phyloP scores from a whole-genome alignment of 1,284 basidiomycete species.

The Malassezia equina region DNA sequence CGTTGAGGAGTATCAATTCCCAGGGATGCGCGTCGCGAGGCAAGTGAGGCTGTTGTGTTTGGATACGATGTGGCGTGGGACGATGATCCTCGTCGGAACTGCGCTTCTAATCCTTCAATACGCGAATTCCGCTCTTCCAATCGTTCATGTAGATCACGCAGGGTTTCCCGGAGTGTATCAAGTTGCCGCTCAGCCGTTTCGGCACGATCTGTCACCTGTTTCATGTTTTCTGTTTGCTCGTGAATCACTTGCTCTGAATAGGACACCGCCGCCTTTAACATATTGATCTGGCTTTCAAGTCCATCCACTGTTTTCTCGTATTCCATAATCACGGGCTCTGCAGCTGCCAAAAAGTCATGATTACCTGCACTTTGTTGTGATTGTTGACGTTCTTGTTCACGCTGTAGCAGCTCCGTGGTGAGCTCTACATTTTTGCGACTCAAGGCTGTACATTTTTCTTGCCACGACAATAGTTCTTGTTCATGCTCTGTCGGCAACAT shows the following conservation, averaged over 20 bases:
- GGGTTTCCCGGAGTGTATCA: slow-evolving; percentile 4
- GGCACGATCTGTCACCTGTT: slow-evolving; percentile 43
- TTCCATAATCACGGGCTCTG: slow-evolving; percentile 86
- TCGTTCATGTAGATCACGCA: slow-evolving; percentile 14
- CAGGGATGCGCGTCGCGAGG: background rate
- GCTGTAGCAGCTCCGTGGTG: slow-evolving; percentile 67
- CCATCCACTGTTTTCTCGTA: slow-evolving; percentile 94
- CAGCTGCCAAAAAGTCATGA: slow-evolving; percentile 86
- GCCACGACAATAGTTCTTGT: slow-evolving; percentile 64
- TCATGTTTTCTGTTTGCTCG: slow-evolving; percentile 72
- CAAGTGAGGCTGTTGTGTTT: background rate
- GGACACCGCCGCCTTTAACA: slow-evolving; percentile 75
- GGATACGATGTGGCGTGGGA: background rate
- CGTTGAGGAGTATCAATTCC: background rate
- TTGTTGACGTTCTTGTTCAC: slow-evolving; percentile 31
- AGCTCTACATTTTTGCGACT: slow-evolving; percentile 74
- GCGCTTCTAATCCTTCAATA: background rate
- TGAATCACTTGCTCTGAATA: slow-evolving; percentile 83
- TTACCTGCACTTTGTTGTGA: slow-evolving; percentile 47
- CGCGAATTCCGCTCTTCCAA: slow-evolving; percentile 2
- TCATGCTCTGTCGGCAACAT: slow-evolving; percentile 13
- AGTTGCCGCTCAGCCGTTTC: background rate
- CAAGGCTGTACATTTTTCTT: slow-evolving; percentile 69
- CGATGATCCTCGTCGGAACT: background rate
- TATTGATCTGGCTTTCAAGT: slow-evolving; percentile 83